Base-by-base conservation (phyloP, 345 rosid genomes). In the Clausena lansium region DNA sequence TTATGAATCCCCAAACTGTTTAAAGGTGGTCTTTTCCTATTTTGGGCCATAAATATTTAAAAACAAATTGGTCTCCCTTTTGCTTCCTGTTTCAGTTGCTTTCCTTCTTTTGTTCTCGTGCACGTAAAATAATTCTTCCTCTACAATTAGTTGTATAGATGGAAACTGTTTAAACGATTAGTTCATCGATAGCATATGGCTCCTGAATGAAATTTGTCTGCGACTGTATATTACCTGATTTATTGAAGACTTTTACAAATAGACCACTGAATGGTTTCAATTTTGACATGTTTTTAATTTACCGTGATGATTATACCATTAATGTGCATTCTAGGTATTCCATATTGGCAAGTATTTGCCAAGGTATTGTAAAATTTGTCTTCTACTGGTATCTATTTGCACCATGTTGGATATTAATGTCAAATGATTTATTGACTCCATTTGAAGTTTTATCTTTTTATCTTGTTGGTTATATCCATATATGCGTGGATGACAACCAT, bases 401-500 rank as follows among this genome's bases (percentile, higher is more conserved):
- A 35, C 66, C 62, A 62, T 38, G 67, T 45, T 57, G 57, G 50
- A 60, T 33, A 67, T 71, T n/a, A 50, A 74, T 71, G 77, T 30
- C 65, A 25, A 63, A 77, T 59, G 64, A 77, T 57, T 17, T 24
- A 39, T 71, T 70, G 62, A 71, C 39, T 79, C 67, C n/a, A 52
- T 58, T 67, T 71, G 47, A 77, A 62, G 64, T 77, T 65, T 76
- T 62, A 67, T 38, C 57, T 30, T 54, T 78, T 45, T 76, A 10
- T 66, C 64, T 58, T 82, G 79, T 59, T 35, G 59, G 60, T 76
- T 77, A 63, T 65, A n/a, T 72, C 63, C 54, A 70, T 68, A 38
- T 70, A 41, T 64, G 59, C 61, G 36, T 64, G 78, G 33, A 30
- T 69, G 83, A 79, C 83, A 70, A 78, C 81, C 82, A 59, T 87